phyloP scores from a whole-genome alignment of 1,284 basidiomycete species.

The Bjerkandera adusta region DNA sequence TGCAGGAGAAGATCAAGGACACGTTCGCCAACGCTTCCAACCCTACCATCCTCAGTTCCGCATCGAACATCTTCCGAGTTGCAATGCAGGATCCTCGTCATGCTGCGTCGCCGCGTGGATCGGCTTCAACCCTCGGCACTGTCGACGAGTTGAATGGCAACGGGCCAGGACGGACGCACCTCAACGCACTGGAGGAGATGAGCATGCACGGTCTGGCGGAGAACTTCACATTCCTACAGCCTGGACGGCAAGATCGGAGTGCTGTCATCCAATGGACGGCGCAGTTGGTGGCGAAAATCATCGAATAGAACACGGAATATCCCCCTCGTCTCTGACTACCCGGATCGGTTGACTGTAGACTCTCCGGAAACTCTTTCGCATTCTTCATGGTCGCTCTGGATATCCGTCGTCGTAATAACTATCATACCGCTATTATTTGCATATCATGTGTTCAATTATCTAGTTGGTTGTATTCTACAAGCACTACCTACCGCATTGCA shows the following conservation, averaged over 20 bases:
- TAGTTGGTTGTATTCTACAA: conserved; percentile 4
- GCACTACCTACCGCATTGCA: neutral
- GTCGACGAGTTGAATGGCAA: conserved; percentile 48
- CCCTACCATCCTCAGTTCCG: conserved; percentile 65
- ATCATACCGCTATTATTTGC: conserved; percentile 8
- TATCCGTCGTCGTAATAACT: conserved; percentile 9
- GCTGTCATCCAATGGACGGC: conserved; percentile 73
- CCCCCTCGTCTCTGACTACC: neutral
- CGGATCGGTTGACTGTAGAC: neutral
- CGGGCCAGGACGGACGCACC: conserved; percentile 43
- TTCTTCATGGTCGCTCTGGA: conserved; percentile 6
- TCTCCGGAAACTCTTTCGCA: conserved; percentile 8
- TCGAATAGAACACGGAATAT: conserved; percentile 32
- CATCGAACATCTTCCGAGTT: conserved; percentile 73
- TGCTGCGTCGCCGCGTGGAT: conserved; percentile 47
- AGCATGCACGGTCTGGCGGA: conserved; percentile 70
- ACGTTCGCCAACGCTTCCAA: conserved; percentile 74
- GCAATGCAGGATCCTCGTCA: conserved; percentile 60
- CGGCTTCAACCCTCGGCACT: conserved; percentile 63
- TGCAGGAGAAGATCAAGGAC: conserved; percentile 80
- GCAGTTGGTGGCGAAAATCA: conserved; percentile 56
- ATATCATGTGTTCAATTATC: conserved; percentile 5
- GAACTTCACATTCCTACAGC: conserved; percentile 65
- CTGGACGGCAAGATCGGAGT: conserved; percentile 48
- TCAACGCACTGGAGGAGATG: conserved; percentile 62